A percentile compares a stretch with the other conserved stretches of the same genome.
These are phyloP conservation scores for Gliomastix tumulicola DNA, from an alignment of 2,329 filamentous ascomycete species.

Conservation along the genomic window DNA sequence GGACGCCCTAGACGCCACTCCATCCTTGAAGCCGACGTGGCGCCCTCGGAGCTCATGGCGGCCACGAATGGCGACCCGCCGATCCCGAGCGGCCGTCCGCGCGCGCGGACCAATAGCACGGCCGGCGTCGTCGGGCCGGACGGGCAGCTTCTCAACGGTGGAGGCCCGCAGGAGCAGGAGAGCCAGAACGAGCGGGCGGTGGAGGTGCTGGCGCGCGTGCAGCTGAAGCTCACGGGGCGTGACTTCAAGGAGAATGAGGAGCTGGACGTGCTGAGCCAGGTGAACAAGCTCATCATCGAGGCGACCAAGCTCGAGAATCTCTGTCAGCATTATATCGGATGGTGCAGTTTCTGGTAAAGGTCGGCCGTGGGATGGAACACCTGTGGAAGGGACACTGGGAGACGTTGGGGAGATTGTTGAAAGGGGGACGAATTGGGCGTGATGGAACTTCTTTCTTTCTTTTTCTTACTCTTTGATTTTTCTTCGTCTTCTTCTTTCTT, in stretches of 20 bases:
- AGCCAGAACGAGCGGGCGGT: slow-evolving; percentile 89
- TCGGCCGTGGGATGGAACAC: too few relatives aligned
- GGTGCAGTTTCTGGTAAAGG: slow-evolving; percentile 91
- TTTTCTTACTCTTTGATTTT: not conserved
- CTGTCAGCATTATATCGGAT: slow-evolving; percentile 98
- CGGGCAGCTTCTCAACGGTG: slow-evolving; percentile 26
- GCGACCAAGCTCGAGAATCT: slow-evolving; percentile 96
- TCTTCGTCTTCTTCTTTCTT: not conserved
- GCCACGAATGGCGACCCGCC: slow-evolving; percentile 30
- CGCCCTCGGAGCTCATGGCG: slow-evolving; percentile 50
- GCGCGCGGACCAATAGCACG: slow-evolving; percentile 55
- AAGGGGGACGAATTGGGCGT: too few relatives aligned
- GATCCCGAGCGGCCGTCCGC: slow-evolving; percentile 39
- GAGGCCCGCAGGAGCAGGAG: slow-evolving; percentile 47
- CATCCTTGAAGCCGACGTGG: slow-evolving; percentile 58
- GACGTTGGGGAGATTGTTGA: too few relatives aligned
- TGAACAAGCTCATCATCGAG: slow-evolving; percentile 90
- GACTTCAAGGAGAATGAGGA: slow-evolving; percentile 88
- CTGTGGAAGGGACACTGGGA: too few relatives aligned
- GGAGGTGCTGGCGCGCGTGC: slow-evolving; percentile 84
- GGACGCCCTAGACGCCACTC: slow-evolving; percentile 58
- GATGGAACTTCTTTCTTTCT: not conserved
- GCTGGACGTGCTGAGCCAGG: slow-evolving; percentile 77
- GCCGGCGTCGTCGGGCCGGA: slow-evolving; percentile 23
- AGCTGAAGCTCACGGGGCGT: slow-evolving; percentile 89